phyloP scores from a whole-genome alignment of 352 stramenopile genomes.

The Pythium apleroticum region DNA sequence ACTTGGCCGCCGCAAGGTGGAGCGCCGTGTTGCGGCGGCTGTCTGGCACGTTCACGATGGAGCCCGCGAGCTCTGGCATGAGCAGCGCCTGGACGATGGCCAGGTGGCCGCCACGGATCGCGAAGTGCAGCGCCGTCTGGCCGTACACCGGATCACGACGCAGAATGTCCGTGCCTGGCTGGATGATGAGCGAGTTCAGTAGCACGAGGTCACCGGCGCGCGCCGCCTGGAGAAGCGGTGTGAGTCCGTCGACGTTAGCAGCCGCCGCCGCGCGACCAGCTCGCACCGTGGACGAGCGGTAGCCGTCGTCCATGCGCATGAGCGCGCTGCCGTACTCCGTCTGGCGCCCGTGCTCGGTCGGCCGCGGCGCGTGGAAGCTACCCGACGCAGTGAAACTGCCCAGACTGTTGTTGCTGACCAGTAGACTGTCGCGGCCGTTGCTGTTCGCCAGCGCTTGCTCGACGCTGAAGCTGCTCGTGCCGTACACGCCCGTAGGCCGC shows the following conservation, averaged over 20 bases:
- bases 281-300: slow-evolving; percentile 33
- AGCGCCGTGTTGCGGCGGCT: slow-evolving; percentile 76
- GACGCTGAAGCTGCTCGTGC: slow-evolving; percentile 59
- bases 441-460: slow-evolving; percentile 53
- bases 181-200: slow-evolving; percentile 53
- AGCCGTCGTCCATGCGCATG: slow-evolving; percentile 76
- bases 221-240: slow-evolving; percentile 64
- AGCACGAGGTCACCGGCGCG: slow-evolving; percentile 64
- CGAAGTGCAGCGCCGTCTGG: slow-evolving; percentile 81
- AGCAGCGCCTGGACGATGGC: slow-evolving; percentile 70
- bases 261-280: slow-evolving; percentile 33
- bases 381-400: background rate
- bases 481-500: slow-evolving; percentile 22
- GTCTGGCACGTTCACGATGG: slow-evolving; percentile 74
- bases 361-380: slow-evolving; percentile 16
- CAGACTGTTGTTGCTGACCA: slow-evolving; percentile 20
- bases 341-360: slow-evolving; percentile 54
- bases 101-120: slow-evolving; percentile 82
- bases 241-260: slow-evolving; percentile 51
- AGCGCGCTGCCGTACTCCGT: slow-evolving; percentile 67
- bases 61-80: slow-evolving; percentile 52
- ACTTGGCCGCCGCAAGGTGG: slow-evolving; percentile 76
- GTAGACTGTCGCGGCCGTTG: slow-evolving; percentile 55
- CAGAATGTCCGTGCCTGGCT: slow-evolving; percentile 58
- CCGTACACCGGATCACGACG: slow-evolving; percentile 70